phyloP scores from a whole-genome alignment of 1,284 basidiomycete genomes.

The Melampsora americana region DNA sequence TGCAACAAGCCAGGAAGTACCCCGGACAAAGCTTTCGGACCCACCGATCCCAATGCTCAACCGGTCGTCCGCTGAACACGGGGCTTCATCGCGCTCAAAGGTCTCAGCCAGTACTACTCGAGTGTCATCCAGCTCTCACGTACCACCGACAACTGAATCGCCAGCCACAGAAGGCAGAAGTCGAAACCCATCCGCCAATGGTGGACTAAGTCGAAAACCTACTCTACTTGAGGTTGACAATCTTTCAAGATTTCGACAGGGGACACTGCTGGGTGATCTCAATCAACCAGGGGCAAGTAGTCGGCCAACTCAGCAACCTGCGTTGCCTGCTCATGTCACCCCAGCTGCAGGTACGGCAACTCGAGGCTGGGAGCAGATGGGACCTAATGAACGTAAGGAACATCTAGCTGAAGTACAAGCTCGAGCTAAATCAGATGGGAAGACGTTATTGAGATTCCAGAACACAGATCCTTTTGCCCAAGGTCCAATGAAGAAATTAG shows the following conservation, averaged over 20 bases:
- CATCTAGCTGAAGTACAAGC: slow-evolving; percentile 40
- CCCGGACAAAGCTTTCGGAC: neutral
- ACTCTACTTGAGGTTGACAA: slow-evolving; percentile 5
- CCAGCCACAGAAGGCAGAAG: too few species aligned
- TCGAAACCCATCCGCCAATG: neutral
- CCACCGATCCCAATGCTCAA: neutral
- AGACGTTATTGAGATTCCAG: slow-evolving; percentile 31
- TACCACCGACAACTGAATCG: neutral
- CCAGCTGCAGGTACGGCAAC: neutral
- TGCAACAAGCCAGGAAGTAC: neutral
- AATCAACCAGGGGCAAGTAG: neutral
- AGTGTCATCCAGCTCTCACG: neutral
- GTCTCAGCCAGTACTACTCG: neutral
- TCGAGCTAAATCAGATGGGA: slow-evolving; percentile 33
- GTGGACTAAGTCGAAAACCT: slow-evolving; percentile 32
- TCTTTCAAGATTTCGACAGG: slow-evolving; percentile 20
- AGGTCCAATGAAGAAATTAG: neutral
- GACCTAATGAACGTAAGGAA: slow-evolving; percentile 31
- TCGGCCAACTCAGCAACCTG: slow-evolving; percentile 11
- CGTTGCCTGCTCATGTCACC: slow-evolving; percentile 28
- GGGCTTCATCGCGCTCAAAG: neutral
- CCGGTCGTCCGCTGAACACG: neutral
- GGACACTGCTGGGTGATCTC: slow-evolving; percentile 34
- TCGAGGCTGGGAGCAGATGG: slow-evolving; percentile 42
- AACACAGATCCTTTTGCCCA: neutral